Base-by-base conservation (phyloP, 768 basidiomycete species). In the Boletellus ananas region DNA sequence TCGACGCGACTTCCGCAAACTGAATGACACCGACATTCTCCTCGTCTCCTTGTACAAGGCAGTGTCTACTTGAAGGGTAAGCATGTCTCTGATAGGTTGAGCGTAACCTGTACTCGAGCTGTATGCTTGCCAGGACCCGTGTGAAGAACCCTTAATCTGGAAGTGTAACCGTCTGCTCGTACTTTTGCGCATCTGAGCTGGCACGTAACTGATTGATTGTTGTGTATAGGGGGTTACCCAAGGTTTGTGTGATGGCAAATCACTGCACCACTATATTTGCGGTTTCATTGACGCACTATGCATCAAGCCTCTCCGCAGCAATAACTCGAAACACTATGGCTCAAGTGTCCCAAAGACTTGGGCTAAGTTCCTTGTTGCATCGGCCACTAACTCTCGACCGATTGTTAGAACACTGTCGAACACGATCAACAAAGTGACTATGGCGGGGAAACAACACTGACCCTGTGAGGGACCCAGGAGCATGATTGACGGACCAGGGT, bases 61-160 rank as follows among this genome's bases (percentile, higher is more conserved):
- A 84, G 84, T 51, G 75, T 84, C 6, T 84, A 80, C 63, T 65
- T 84, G 55, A 83, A 80, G 57, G 64, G 79, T 57, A 83, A 83
- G 80, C 71, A 76, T 43, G 70, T 81, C 54, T 84, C 80, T 47
- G 63, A 63, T 14, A 69, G 71, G 2, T 78, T 81, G 78, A 84
- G 84, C 54, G 76, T 79, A 54, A 68, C 76, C 14, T 84, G 83
- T 55, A 78, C 73, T 47, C 72, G 79, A 71, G 11, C 11, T 29
- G 80, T 77, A 50, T 39, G 63, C 51, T 42, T 34, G 20, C 37
- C 47, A 4, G 11, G 16, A 31, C 18, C 34, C 38, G 20, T 34
- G 8, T 12, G 83, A 77, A 8, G 77, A 77, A 55, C 72, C 89
- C 33, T 86, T 86, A 7, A 29, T n/a, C 29, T 3, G 10, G 29